Evolutionary conservation across 495 filamentous ascomycete species (phyloP).

Genomic region (Gamarada debralockiae): DNA sequence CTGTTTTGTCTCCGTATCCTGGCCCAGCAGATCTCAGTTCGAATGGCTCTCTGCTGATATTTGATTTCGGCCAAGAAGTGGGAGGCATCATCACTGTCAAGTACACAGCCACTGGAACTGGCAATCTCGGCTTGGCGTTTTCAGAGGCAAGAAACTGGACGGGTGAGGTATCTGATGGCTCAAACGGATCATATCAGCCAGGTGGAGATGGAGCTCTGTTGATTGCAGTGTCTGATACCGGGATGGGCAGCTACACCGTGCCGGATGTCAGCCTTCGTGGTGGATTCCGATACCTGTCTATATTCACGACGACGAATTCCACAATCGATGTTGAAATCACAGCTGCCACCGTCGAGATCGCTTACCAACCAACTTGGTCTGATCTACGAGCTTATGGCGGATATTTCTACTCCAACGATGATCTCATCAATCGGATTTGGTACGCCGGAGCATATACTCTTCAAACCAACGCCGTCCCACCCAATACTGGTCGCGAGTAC

Average conservation of each 20-base stretch:
- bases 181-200: slow-evolving; percentile 45
- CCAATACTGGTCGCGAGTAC: slow-evolving; percentile 47
- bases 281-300: slow-evolving; percentile 56
- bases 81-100: slow-evolving; percentile 50
- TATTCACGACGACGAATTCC: slow-evolving; percentile 37
- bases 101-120: slow-evolving; percentile 41
- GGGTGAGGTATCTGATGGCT: slow-evolving; percentile 53
- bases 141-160: slow-evolving; percentile 60
- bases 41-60: slow-evolving; percentile 46
- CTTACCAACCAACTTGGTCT: slow-evolving; percentile 52
- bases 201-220: slow-evolving; percentile 45
- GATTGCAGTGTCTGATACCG: slow-evolving; percentile 40
- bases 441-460: slow-evolving; percentile 62
- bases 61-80: slow-evolving; percentile 56
- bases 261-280: slow-evolving; percentile 51
- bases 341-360: slow-evolving; percentile 45
- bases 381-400: slow-evolving; percentile 46
- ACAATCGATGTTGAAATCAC: slow-evolving; percentile 30
- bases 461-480: slow-evolving; percentile 54
- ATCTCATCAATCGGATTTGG: slow-evolving; percentile 57
- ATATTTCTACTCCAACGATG: slow-evolving; percentile 58
- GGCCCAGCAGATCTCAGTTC: slow-evolving; percentile 32
- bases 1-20: slow-evolving; percentile 24
- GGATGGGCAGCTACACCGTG: slow-evolving; percentile 38
- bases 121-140: slow-evolving; percentile 55